Percentiles rank a stretch among this genome's conserved stretches.
These are phyloP conservation scores for Podospora pseudoanserina DNA, from an alignment of 495 filamentous ascomycete species.

Conservation along the genomic window DNA sequence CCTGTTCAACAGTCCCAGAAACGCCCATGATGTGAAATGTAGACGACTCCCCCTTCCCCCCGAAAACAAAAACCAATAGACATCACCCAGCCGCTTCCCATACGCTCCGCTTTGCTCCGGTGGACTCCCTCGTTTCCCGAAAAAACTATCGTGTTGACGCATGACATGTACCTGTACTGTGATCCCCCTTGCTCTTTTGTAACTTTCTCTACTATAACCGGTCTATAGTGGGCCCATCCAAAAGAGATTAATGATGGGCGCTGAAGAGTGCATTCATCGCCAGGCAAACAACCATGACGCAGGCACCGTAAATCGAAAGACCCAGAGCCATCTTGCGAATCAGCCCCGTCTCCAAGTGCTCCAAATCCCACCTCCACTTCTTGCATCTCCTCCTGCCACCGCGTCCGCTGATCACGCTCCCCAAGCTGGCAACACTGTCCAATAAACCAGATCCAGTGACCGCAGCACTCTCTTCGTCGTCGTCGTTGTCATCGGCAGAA, in stretches of 20 bases:
- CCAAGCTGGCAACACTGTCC: constrained; percentile 45
- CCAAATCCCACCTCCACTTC: constrained; percentile 48
- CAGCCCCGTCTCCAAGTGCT: constrained; percentile 49
- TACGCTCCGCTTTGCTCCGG: background rate
- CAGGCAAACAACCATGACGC: constrained; percentile 88
- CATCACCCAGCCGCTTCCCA: background rate
- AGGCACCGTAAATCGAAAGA: constrained; percentile 74
- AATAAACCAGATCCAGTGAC: constrained; percentile 40
- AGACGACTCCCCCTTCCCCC: background rate
- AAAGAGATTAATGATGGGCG: constrained; percentile 6
- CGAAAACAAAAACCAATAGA: background rate
- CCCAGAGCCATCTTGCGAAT: constrained; percentile 69
- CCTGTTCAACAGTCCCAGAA: background rate
- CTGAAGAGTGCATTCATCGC: constrained; percentile 60
- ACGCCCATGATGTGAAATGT: background rate
- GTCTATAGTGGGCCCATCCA: background rate
- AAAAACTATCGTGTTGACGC: background rate
- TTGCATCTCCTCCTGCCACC: constrained; percentile 30
- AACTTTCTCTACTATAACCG: background rate
- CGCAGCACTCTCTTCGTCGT: constrained; percentile 37
- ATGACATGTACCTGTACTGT: background rate
- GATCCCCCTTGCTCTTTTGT: background rate
- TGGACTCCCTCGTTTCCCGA: background rate
- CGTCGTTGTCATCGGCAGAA: constrained; percentile 44
- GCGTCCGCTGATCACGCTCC: constrained; percentile 38